These are phyloP conservation scores for Craterostigma plantagineum DNA, from an alignment of 257 asterid species.

Conservation along the genomic window DNA sequence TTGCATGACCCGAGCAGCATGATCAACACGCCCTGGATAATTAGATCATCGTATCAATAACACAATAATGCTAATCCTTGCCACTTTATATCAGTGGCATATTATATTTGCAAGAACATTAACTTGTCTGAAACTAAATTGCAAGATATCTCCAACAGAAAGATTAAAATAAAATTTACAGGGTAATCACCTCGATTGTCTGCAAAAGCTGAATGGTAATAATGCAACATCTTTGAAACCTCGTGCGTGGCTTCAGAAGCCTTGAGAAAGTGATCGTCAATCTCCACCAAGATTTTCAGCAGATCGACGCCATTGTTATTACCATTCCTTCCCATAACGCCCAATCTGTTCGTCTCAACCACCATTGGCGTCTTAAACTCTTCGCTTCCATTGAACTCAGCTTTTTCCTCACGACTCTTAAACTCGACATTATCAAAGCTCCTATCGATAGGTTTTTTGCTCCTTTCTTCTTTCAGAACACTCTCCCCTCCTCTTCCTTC, in stretches of 20 bases:
- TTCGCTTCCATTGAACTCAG: constrained; percentile 25
- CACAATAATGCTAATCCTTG: background rate
- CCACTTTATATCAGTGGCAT: too few species aligned
- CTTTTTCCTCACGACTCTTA: constrained; percentile 58
- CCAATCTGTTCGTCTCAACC: constrained; percentile 25
- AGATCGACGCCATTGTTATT: constrained; percentile 41
- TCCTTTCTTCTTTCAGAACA: too few species aligned
- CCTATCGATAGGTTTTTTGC: background rate
- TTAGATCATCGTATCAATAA: background rate
- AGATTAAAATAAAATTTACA: too few species aligned
- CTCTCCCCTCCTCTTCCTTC: too few species aligned
- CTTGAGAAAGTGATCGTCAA: constrained; percentile 78
- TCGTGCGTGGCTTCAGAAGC: constrained; percentile 77
- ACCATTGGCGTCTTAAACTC: constrained; percentile 40
- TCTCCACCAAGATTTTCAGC: constrained; percentile 46
- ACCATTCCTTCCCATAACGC: constrained; percentile 14
- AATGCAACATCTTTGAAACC: constrained; percentile 91
- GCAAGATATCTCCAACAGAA: background rate
- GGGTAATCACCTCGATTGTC: constrained; percentile 88
- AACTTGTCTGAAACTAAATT: background rate
- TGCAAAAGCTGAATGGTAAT: constrained; percentile 86
- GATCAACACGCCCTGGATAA: constrained; percentile 82
- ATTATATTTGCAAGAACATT: background rate
- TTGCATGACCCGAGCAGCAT: constrained; percentile 89
- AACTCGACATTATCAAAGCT: constrained; percentile 17